A percentile compares a stretch with the other conserved stretches of the same genome.
Evolutionary conservation across 352 stramenopile species (phyloP).

Genomic region (Phytophthora europaea): DNA sequence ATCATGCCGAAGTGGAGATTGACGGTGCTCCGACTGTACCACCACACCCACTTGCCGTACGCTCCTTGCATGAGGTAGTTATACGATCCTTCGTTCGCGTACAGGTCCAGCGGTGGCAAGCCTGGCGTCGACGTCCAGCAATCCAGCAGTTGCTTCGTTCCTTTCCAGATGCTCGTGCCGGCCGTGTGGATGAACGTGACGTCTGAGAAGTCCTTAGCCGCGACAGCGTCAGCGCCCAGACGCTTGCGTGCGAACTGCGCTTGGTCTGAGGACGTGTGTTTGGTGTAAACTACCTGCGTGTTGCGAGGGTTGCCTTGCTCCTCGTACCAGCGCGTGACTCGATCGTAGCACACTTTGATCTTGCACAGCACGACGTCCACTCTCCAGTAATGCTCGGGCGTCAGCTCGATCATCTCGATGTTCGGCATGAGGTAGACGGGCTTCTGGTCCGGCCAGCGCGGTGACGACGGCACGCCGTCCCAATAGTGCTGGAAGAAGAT

Average conservation of each 20-base stretch:
- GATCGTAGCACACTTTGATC: constrained; percentile 4
- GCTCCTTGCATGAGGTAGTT: constrained; percentile 1
- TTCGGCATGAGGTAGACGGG: constrained; percentile 2
- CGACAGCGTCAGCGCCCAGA: neutral
- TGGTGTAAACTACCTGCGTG: neutral
- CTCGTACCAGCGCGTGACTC: neutral
- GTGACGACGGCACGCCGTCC: neutral
- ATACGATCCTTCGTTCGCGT: neutral
- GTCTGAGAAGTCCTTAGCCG: constrained; percentile 1
- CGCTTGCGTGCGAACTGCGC: constrained; percentile 1
- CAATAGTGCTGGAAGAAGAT: constrained; percentile 6
- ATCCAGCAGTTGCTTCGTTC: neutral
- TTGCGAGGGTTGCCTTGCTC: neutral
- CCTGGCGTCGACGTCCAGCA: neutral
- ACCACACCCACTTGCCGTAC: constrained; percentile 1
- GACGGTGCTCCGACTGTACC: neutral
- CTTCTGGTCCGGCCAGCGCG: neutral
- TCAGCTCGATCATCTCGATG: constrained; percentile 3
- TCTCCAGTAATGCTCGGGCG: neutral
- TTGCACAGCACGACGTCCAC: constrained; percentile 4
- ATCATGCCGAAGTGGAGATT: constrained; percentile 4
- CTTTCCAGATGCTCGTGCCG: neutral
- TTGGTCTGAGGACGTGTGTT: constrained; percentile 4
- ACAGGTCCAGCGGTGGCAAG: neutral
- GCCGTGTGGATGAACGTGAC: neutral